These are phyloP conservation scores for Aspergillus caelatus DNA, from an alignment of 2,329 filamentous ascomycete species.

Conservation along the genomic window DNA sequence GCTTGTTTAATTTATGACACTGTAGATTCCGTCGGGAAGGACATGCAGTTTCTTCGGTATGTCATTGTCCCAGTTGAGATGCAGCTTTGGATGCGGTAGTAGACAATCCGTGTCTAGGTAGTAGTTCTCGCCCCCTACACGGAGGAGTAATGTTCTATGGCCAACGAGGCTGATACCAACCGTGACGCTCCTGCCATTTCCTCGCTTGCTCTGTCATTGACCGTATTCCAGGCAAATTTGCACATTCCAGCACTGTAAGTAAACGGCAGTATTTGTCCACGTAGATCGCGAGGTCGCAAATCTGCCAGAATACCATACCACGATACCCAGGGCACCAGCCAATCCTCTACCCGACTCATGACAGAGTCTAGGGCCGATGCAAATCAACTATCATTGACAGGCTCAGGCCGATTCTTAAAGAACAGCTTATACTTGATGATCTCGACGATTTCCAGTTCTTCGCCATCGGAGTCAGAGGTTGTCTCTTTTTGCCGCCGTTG, in stretches of 20 bases:
- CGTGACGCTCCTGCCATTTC: background rate
- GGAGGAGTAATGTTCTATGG: background rate
- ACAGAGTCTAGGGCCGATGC: background rate
- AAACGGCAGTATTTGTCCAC: background rate
- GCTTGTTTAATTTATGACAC: constrained; percentile 86
- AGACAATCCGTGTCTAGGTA: constrained; percentile 73
- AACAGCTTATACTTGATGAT: constrained; percentile 84
- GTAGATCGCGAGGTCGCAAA: background rate
- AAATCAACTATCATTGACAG: constrained; percentile 59
- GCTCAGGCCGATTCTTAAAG: constrained; percentile 83
- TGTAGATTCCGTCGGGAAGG: constrained; percentile 67
- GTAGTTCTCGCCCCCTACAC: constrained; percentile 73
- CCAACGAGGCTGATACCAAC: background rate
- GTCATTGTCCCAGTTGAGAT: constrained; percentile 75
- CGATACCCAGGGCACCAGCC: background rate
- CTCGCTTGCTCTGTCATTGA: background rate
- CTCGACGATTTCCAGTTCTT: constrained; percentile 76
- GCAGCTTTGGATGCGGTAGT: constrained; percentile 59
- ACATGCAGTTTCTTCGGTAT: constrained; percentile 75
- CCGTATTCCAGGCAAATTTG: background rate
- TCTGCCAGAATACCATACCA: background rate
- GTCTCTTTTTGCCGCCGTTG: constrained; percentile 52
- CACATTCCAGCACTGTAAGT: too few relatives aligned
- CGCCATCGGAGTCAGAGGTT: constrained; percentile 25
- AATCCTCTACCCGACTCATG: background rate